Base-by-base conservation (phyloP, 2,329 filamentous ascomycete genomes). In the Aspergillus glaucus region DNA sequence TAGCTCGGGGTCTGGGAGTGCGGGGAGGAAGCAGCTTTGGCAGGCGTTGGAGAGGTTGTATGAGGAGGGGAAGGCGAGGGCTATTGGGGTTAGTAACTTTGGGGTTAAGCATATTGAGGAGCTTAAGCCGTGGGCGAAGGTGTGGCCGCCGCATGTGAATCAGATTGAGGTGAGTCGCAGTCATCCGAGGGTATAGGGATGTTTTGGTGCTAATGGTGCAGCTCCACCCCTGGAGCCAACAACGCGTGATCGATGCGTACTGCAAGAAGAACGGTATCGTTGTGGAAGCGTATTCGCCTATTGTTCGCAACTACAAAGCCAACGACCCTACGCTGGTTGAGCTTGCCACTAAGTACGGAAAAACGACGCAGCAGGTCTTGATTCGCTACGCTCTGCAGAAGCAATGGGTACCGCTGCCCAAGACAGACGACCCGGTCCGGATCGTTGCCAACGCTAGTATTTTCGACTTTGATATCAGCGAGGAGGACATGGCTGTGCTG, bases 301-400 rank as follows among this genome's bases (percentile, higher is more conserved):
- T 80, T 5, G 75, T 84, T n/a, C 74, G 81, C 41, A 90, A 87
- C 48, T 73, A 86, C 70, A 84, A 88, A 56, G 82, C 84, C 54
- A 81, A 84, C 37, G 86, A 94, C 54, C 72, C 79, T 53, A 80
- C 78, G 10, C 72, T 93, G 28, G 76, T 79, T 50, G 74, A 74
- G 12, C 69, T 94, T 49, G 81, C 84, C 1, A 74, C 84, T 59
- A 91, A 89, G 71, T 81, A 93, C 65, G 76, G 75, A 55, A 90
- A 86, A 71, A 80, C 80, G 6, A 80, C 85, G 50, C 85, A 87
- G 8, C 90, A 95, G 75, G 72, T 95, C 8, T 68, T 95, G 60
- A 71, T 95, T 44, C 79, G 89, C 54, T 95, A 88, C 79, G 87
- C 86, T 57, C 67, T 95, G 68, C 87, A 95, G 69, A 91, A 88